Conservation (phyloP, 2,329 filamentous ascomycete species). For the Tothia fuscella region DNA sequence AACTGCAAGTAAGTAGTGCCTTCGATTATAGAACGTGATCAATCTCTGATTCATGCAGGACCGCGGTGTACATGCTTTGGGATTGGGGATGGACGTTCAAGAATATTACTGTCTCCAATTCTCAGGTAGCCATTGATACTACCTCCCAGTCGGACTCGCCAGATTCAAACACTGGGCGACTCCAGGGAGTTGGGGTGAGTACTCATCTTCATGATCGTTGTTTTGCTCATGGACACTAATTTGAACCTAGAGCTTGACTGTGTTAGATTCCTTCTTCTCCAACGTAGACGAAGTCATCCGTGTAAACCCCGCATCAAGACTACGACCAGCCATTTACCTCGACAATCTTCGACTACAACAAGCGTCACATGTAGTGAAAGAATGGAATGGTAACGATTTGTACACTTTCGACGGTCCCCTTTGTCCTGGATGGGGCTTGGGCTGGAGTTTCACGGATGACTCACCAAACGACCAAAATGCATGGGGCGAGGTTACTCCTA, state of each 20-base stretch:
- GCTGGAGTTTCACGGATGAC: slow-evolving; percentile 65
- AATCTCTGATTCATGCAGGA: too few species aligned
- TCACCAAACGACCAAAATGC: slow-evolving; percentile 32
- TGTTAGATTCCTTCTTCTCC: slow-evolving; percentile 69
- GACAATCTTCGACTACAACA: slow-evolving; percentile 78
- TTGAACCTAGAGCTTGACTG: slow-evolving; percentile 31
- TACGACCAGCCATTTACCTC: slow-evolving; percentile 70
- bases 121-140: slow-evolving; percentile 41
- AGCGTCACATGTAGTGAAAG: slow-evolving; percentile 55
- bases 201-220: not conserved
- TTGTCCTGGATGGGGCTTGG: slow-evolving; percentile 71
- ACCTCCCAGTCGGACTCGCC: slow-evolving; percentile 44
- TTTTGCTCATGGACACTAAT: not conserved
- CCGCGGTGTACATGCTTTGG: slow-evolving; percentile 6
- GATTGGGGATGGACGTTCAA: slow-evolving; percentile 10
- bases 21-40: too few species aligned
- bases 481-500: slow-evolving; percentile 44
- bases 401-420: too few species aligned
- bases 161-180: slow-evolving; percentile 73
- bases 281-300: slow-evolving; percentile 66
- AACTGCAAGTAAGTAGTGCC: too few species aligned
- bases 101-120: slow-evolving; percentile 36
- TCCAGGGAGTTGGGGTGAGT: slow-evolving; percentile 27
- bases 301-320: slow-evolving; percentile 63
- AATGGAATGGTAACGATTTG: slow-evolving; percentile 57